Percentiles rank a stretch among this genome's conserved stretches.
phyloP scores from a whole-genome alignment of 2,329 filamentous ascomycete genomes.

The Diaporthe sp. region DNA sequence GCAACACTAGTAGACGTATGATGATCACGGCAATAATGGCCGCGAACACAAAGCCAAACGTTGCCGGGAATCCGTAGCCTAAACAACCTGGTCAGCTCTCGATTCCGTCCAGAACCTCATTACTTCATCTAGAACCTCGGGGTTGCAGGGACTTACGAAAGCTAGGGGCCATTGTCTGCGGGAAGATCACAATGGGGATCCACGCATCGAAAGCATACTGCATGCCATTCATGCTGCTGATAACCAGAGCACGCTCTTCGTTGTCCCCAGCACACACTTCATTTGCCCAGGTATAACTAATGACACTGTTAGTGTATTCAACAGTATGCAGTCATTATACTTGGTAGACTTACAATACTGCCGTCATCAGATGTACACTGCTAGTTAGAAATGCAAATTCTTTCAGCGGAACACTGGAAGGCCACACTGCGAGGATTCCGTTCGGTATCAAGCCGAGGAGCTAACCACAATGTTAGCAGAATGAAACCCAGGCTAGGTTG shows the following conservation, averaged over 20 bases:
- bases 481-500: not conserved
- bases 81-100: not conserved
- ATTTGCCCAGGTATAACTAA: constrained; percentile 49
- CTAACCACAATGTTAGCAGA: constrained; percentile 30
- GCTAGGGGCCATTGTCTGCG: constrained; percentile 48
- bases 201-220: constrained; percentile 49
- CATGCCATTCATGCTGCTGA: constrained; percentile 50
- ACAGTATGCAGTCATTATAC: not conserved
- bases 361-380: constrained; percentile 50
- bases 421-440: constrained; percentile 48
- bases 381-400: constrained; percentile 48
- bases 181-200: constrained; percentile 50
- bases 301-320: not conserved
- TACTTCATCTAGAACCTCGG: too few species aligned
- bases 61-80: constrained; percentile 23
- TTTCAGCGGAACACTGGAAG: constrained; percentile 43
- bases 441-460: constrained; percentile 48
- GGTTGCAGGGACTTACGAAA: constrained; percentile 42
- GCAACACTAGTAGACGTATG: not conserved
- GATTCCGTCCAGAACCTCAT: not conserved
- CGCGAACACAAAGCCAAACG: constrained; percentile 14
- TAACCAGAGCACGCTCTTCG: constrained; percentile 49
- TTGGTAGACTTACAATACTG: constrained; percentile 47
- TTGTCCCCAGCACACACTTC: constrained; percentile 49
- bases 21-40: constrained; percentile 15